These are phyloP conservation scores for Sugiyamaella pinicola DNA, from an alignment of 1,139 yeast species.

Conservation along the genomic window DNA sequence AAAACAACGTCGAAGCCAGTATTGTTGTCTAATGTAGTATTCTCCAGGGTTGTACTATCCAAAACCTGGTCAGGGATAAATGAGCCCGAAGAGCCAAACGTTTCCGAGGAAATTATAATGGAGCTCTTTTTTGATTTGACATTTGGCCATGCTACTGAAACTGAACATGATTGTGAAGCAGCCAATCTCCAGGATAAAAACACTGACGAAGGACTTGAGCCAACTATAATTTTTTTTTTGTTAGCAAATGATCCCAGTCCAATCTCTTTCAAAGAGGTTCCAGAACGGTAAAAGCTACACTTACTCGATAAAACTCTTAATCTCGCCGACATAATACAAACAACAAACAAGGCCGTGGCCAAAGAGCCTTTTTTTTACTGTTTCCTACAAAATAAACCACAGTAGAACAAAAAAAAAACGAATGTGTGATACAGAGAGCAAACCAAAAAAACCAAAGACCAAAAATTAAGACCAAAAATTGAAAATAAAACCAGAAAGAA, in stretches of 20 bases:
- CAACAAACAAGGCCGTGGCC: neutral
- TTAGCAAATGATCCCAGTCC: too few species aligned
- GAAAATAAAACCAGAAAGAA: neutral
- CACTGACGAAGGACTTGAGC: conserved; percentile 33
- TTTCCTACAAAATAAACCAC: neutral
- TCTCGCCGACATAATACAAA: conserved; percentile 12
- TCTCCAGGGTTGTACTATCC: conserved; percentile 23
- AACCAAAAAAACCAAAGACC: neutral
- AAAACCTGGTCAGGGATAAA: conserved; percentile 27
- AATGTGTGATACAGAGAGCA: neutral
- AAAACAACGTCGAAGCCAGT: conserved; percentile 34
- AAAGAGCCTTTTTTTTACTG: too few species aligned
- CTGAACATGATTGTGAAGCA: conserved; percentile 27
- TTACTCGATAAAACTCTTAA: conserved; percentile 15
- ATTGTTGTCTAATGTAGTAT: conserved; percentile 9
- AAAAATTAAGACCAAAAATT: neutral
- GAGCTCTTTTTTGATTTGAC: conserved; percentile 16
- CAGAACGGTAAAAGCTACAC: too few species aligned
- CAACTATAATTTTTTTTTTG: too few species aligned
- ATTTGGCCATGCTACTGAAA: conserved; percentile 33
- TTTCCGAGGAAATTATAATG: conserved; percentile 28
- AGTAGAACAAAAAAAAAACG: neutral
- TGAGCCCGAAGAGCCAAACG: conserved; percentile 32
- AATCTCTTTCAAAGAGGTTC: too few species aligned
- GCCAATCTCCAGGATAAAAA: conserved; percentile 35